Conservation (phyloP, 2,329 filamentous ascomycete species). For the Aspergillus sp. region DNA sequence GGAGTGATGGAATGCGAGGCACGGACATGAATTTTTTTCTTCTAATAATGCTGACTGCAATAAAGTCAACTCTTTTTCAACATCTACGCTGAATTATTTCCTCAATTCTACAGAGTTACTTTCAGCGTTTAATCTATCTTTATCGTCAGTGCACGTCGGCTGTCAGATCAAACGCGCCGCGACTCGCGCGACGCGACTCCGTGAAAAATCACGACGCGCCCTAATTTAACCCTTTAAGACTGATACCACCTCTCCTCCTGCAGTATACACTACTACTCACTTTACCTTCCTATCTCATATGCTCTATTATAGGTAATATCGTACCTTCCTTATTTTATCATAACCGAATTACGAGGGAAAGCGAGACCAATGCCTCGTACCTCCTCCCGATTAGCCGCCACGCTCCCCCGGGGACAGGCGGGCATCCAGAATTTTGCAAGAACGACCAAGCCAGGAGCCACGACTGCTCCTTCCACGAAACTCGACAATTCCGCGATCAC, state of each 20-base stretch:
- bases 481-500: conserved; percentile 19
- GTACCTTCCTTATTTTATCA: conserved; percentile 2
- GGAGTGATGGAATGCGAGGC: conserved; percentile 2
- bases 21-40: background rate
- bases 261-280: too few relatives aligned
- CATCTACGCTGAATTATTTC: background rate
- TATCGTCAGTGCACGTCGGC: background rate
- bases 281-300: conserved; percentile 3
- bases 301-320: conserved; percentile 3
- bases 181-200: conserved; percentile 7
- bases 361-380: conserved; percentile 24
- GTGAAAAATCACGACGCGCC: background rate
- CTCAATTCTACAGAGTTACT: background rate
- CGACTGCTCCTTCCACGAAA: conserved; percentile 13
- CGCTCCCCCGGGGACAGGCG: conserved; percentile 25
- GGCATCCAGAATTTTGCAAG: conserved; percentile 41
- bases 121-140: too few relatives aligned
- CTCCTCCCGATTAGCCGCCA: conserved; percentile 23
- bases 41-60: background rate
- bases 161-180: conserved; percentile 12
- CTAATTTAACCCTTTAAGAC: background rate
- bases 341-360: background rate
- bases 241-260: background rate
- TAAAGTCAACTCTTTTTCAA: background rate
- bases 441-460: conserved; percentile 36